These are phyloP conservation scores for Fusarium sp. DNA, from an alignment of 2,329 filamentous ascomycete genomes.

Conservation along the genomic window DNA sequence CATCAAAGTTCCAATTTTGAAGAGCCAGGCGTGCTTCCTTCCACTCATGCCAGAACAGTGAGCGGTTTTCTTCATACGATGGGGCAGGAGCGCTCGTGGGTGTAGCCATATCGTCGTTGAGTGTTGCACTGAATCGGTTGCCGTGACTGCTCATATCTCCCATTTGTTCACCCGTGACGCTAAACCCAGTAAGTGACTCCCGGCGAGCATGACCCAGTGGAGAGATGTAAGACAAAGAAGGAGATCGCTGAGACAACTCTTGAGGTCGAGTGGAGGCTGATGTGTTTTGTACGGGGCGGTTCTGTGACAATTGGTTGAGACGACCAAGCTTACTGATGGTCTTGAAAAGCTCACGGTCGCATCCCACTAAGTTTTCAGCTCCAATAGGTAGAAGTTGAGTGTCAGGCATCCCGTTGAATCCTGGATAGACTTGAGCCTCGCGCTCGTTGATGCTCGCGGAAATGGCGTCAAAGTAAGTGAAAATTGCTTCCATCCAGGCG, in stretches of 20 bases:
- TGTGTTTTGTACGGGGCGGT: slow-evolving; percentile 63
- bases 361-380: slow-evolving; percentile 87
- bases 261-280: slow-evolving; percentile 22
- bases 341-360: slow-evolving; percentile 87
- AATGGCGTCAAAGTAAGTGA: slow-evolving; percentile 95
- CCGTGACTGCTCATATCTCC: slow-evolving; percentile 59
- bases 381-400: slow-evolving; percentile 67
- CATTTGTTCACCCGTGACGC: slow-evolving; percentile 45
- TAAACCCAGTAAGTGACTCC: slow-evolving; percentile 43
- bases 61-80: slow-evolving; percentile 68
- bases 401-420: slow-evolving; percentile 69
- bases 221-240: slow-evolving; percentile 55
- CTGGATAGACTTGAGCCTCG: slow-evolving; percentile 80
- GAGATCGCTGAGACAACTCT: slow-evolving; percentile 45
- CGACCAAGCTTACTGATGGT: slow-evolving; percentile 85
- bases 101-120: slow-evolving; percentile 66
- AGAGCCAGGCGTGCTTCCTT: slow-evolving; percentile 80
- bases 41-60: slow-evolving; percentile 88
- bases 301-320: slow-evolving; percentile 85
- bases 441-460: slow-evolving; percentile 92
- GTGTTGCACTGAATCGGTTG: slow-evolving; percentile 70
- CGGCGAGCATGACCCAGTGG: slow-evolving; percentile 59
- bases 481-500: slow-evolving; percentile 91
- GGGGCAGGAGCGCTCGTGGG: slow-evolving; percentile 56
- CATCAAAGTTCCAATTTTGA: slow-evolving; percentile 83